Base-by-base conservation (phyloP, 768 basidiomycete species). In the Lactarius vividus region DNA sequence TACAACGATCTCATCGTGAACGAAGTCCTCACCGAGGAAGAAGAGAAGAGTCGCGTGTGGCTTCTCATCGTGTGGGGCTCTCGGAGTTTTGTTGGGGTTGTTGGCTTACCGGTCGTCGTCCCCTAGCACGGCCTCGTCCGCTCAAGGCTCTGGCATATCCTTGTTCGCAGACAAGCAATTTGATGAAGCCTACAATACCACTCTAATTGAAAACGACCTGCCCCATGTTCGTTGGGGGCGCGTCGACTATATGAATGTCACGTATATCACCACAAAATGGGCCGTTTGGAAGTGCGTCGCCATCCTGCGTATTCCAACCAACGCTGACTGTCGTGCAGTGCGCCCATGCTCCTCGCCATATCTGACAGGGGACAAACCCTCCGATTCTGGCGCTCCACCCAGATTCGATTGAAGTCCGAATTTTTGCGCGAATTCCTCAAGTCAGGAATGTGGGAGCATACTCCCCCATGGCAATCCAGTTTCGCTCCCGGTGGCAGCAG, bases 211-310 rank as follows among this genome's bases (percentile, higher is more conserved):
- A 26, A 82, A 81, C 11, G 91, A 89, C 73, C 76, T 92, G 20
- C 86, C 85, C 3, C 74, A 91, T 72, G 83, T 95, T 63, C 86
- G 84, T 64, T 96, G 89, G 84, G 94, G 85, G 59, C 86, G 94
- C 67, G 85, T 96, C 64, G 92, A 96, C 78, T 96, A 94, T 75
- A 77, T 94, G 69, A 87, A 88, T 67, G 93, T 95, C 68, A 94
- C 91, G 4, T 77, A 81, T 61, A 75, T 94, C 63, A 95, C 93
- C 63, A 93, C 92, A 2, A 89, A 89, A 73, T 96, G 94, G 94
- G 79, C 75, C 40, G 75, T 96, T 57, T 95, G 92, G 91, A 83
- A 84, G 94, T 94, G 74, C 65, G 86, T 82, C 31, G 70, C 40
- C 10, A 5, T 18, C 15, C 4, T 59, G 20, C 44, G 46, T 69